Percentiles rank a stretch among this genome's conserved stretches.
phyloP scores from a whole-genome alignment of 2,329 filamentous ascomycete species.

The Monilinia polystroma region DNA sequence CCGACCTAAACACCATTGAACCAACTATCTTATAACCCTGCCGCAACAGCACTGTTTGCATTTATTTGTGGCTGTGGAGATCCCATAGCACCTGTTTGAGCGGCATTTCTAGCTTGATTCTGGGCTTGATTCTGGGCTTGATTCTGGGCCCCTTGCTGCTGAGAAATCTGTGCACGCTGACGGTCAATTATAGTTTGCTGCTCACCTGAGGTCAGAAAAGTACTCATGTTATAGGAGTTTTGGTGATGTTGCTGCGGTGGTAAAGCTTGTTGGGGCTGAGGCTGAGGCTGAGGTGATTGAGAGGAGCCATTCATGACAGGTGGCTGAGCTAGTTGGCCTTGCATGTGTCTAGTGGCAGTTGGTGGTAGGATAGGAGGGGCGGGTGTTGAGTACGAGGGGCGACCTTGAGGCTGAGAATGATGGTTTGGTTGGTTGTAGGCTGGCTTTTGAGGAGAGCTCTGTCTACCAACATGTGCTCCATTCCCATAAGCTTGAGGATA shows the following conservation, averaged over 20 bases:
- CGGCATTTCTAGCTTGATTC: constrained; percentile 37
- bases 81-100: constrained; percentile 34
- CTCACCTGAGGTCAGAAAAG: constrained; percentile 40
- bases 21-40: constrained; percentile 9
- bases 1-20: constrained; percentile 13
- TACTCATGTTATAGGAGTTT: constrained; percentile 30
- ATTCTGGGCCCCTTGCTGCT: constrained; percentile 38
- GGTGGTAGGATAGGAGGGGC: constrained; percentile 32
- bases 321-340: constrained; percentile 28
- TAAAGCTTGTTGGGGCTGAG: constrained; percentile 4
- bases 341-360: constrained; percentile 30
- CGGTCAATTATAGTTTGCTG: constrained; percentile 42
- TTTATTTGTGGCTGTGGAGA: constrained; percentile 35
- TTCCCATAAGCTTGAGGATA: constrained; percentile 35
- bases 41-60: constrained; percentile 30
- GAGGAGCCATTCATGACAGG: constrained; percentile 34
- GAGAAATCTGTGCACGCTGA: constrained; percentile 41
- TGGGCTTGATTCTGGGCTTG: constrained; percentile 34
- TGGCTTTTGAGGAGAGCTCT: constrained; percentile 38
- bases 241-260: constrained; percentile 16
- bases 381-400: constrained; percentile 32
- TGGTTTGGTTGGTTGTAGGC: constrained; percentile 35
- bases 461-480: constrained; percentile 31
- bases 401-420: constrained; percentile 30
- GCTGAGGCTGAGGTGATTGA: constrained; percentile 30